These are phyloP conservation scores for Solanum aculeatissimum DNA, from an alignment of 305 asterid genomes.

Conservation along the genomic window DNA sequence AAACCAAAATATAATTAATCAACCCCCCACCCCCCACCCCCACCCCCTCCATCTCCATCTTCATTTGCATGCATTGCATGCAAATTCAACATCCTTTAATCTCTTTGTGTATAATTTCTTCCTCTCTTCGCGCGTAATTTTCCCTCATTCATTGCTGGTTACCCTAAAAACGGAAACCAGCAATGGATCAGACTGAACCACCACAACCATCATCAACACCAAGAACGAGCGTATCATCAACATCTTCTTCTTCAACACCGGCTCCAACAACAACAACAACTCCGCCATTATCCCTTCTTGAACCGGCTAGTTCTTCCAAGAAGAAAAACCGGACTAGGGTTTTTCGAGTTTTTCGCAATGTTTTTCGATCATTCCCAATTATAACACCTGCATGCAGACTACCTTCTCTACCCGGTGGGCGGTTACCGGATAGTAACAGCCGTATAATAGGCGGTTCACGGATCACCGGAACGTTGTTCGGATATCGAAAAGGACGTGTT, in stretches of 20 bases:
- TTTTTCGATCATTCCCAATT: slow-evolving; percentile 74
- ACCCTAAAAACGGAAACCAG: slow-evolving; percentile 5
- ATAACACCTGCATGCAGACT: slow-evolving; percentile 52
- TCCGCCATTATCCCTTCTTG: slow-evolving; percentile 34
- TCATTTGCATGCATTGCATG: not conserved
- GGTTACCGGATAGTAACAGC: slow-evolving; percentile 25
- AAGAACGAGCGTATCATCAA: not conserved
- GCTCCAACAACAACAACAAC: slow-evolving; percentile 17
- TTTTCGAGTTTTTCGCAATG: slow-evolving; percentile 47
- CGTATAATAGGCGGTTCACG: slow-evolving; percentile 20
- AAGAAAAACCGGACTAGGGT: slow-evolving; percentile 28
- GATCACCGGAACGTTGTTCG: slow-evolving; percentile 63
- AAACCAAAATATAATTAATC: not conserved
- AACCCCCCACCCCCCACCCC: not conserved
- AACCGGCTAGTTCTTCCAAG: slow-evolving; percentile 30
- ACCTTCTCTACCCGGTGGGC: slow-evolving; percentile 57
- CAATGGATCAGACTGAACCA: slow-evolving; percentile 35
- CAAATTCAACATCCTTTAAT: not conserved
- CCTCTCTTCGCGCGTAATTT: not conserved
- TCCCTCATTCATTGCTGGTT: slow-evolving; percentile 31
- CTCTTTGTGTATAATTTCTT: not conserved
- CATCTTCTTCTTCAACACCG: not conserved
- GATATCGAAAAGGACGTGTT: slow-evolving; percentile 75
- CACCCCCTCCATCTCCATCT: not conserved
- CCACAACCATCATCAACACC: not conserved